Conservation (phyloP, 2,329 filamentous ascomycete genomes). For the Neonectria coccinea region DNA sequence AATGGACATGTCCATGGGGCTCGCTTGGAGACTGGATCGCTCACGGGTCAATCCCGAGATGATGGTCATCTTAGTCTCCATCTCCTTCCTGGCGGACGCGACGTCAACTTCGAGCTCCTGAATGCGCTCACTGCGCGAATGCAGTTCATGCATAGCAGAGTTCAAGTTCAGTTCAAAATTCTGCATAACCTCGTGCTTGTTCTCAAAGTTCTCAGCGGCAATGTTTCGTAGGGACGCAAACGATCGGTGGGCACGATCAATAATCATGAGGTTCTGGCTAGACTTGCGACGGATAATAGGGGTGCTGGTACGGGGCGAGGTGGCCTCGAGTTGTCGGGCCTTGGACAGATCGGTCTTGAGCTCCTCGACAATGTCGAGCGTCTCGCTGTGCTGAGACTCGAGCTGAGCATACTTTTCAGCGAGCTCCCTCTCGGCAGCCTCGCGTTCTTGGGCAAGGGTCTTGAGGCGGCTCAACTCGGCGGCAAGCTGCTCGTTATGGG, state of each 20-base stretch:
- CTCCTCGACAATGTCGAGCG: slow-evolving; percentile 88
- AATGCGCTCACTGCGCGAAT: slow-evolving; percentile 87
- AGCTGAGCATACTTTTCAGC: slow-evolving; percentile 85
- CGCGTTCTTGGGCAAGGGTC: slow-evolving; percentile 78
- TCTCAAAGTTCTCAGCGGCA: slow-evolving; percentile 85
- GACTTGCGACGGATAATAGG: slow-evolving; percentile 94
- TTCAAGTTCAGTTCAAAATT: slow-evolving; percentile 94
- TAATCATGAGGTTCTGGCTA: slow-evolving; percentile 86
- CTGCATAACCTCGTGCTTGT: slow-evolving; percentile 85
- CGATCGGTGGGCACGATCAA: slow-evolving; percentile 91
- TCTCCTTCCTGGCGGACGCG: slow-evolving; percentile 87
- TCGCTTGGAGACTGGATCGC: slow-evolving; percentile 85
- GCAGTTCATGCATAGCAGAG: slow-evolving; percentile 91
- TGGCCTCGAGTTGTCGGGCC: slow-evolving; percentile 71
- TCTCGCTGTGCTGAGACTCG: slow-evolving; percentile 83
- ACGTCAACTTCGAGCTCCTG: slow-evolving; percentile 90
- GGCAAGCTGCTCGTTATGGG: slow-evolving; percentile 58
- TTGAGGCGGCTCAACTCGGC: slow-evolving; percentile 80
- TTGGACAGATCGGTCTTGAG: slow-evolving; percentile 88
- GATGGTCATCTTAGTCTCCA: slow-evolving; percentile 96
- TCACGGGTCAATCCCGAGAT: slow-evolving; percentile 95
- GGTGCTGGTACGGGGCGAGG: slow-evolving; percentile 72
- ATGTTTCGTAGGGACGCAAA: slow-evolving; percentile 91
- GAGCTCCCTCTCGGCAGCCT: slow-evolving; percentile 78
- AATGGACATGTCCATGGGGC: slow-evolving; percentile 91